phyloP scores from a whole-genome alignment of 2,329 filamentous ascomycete species.

The Cyanodermella asteris region DNA sequence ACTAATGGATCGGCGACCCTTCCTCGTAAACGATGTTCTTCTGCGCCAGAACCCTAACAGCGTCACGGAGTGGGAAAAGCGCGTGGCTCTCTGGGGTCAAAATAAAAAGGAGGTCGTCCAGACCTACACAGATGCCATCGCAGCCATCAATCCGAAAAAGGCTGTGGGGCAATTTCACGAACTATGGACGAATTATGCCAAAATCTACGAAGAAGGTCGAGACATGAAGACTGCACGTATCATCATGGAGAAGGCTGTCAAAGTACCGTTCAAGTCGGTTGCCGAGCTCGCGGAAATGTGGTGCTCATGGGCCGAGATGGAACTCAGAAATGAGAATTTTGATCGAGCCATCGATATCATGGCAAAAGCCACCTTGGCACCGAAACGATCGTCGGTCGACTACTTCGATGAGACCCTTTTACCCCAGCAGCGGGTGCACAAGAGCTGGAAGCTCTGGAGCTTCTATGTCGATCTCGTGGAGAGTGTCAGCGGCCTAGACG shows the following conservation, averaged over 20 bases:
- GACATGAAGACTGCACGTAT: slow-evolving; percentile 68
- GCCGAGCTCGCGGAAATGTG: slow-evolving; percentile 92
- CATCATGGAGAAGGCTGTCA: slow-evolving; percentile 95
- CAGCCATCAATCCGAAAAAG: slow-evolving; percentile 81
- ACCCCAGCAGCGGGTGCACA: slow-evolving; percentile 90
- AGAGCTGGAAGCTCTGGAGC: slow-evolving; percentile 98
- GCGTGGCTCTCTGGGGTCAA: slow-evolving; percentile 84
- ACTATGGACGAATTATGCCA: slow-evolving; percentile 90
- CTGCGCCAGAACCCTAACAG: slow-evolving; percentile 91
- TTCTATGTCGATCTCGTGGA: slow-evolving; percentile 98
- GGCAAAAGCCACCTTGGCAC: slow-evolving; percentile 92
- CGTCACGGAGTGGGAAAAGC: slow-evolving; percentile 90
- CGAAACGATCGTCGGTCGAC: slow-evolving; percentile 92
- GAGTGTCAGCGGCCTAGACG: slow-evolving; percentile 73
- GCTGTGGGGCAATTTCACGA: slow-evolving; percentile 84
- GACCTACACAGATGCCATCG: slow-evolving; percentile 86
- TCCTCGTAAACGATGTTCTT: slow-evolving; percentile 87
- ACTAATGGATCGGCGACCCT: slow-evolving; percentile 88
- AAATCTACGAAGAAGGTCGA: slow-evolving; percentile 78
- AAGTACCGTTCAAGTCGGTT: slow-evolving; percentile 96
- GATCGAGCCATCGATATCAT: slow-evolving; percentile 87
- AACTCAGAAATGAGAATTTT: slow-evolving; percentile 86
- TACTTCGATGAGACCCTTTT: slow-evolving; percentile 92
- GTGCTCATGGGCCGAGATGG: slow-evolving; percentile 98
- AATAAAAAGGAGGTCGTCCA: slow-evolving; percentile 81